Base-by-base conservation (phyloP, 129 eudicot species). In the Flaveria trinervia region DNA sequence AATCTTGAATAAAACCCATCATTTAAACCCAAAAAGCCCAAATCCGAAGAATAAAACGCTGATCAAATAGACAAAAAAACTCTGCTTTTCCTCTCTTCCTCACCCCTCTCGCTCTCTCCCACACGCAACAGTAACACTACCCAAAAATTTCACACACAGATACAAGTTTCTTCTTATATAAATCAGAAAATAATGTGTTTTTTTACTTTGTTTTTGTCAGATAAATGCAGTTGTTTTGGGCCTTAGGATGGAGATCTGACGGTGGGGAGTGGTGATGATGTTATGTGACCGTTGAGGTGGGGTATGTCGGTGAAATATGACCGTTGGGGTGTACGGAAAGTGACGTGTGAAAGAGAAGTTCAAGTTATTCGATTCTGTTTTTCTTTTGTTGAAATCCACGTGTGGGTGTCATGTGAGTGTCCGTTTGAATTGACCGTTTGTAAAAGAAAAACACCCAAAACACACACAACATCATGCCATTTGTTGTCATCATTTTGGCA, bases 261-360 rank as follows among this genome's bases (percentile, higher is more conserved):
- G 96, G 88, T 69, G 71, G 81, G 65, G 85, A 82, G 50, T 45
- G 70, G 76, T 82, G 83, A 23, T 16, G 59, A 9, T 14, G n/a
- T 52, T 48, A 92, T 87, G 86, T 87, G 89, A 89, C 96, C 97
- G 97, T 92, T 92, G 81, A 56, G 68, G 81, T 65, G 77, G 61
- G 23, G 61, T 6, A 4, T 17, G 61, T 54, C 41, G 75, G 82
- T 73, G 59, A 56, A 77, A 88, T 85, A 82, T 85, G 88, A 88
- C 94, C 97, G 97, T 91, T 90, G 80, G 80, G 23, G 61, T n/a
- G 54, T 49, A 49, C 54, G 54, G 54, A 49, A 49, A 49, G 17
- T 49, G 54, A 49, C 54, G n/a, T 49, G 54, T 49, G 22, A 51
- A 76, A 68, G 65, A 18, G 77, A 23, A 36, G 69, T 66, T 69